These are phyloP conservation scores for Fusarium sp. DNA, from an alignment of 2,329 filamentous ascomycete species.

Conservation along the genomic window DNA sequence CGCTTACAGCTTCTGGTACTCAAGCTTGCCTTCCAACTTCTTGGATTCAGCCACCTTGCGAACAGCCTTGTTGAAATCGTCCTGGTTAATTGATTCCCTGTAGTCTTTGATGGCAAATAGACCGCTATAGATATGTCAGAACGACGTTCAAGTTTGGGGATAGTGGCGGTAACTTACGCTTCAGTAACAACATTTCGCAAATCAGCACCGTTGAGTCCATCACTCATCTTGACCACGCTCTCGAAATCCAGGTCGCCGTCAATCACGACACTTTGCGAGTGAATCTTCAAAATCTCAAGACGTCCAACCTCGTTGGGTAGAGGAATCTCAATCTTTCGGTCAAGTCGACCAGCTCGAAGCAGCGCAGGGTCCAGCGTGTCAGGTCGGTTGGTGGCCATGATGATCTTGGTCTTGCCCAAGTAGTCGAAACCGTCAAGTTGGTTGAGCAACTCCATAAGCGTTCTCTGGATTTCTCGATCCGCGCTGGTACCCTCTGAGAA, in stretches of 20 bases:
- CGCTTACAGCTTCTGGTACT: slow-evolving; percentile 92
- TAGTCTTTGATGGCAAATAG: slow-evolving; percentile 99
- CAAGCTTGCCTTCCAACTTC: slow-evolving; percentile 98
- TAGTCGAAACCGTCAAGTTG: slow-evolving; percentile 99
- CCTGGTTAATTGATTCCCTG: slow-evolving; percentile 93
- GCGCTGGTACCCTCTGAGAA: slow-evolving; percentile 98
- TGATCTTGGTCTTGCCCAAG: slow-evolving; percentile 99
- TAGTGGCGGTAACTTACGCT: slow-evolving; percentile 76
- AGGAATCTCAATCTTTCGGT: slow-evolving; percentile 98
- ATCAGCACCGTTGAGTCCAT: slow-evolving; percentile 97
- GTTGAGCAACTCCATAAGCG: slow-evolving; percentile 98
- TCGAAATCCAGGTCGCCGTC: slow-evolving; percentile 99
- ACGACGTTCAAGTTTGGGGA: slow-evolving; percentile 1
- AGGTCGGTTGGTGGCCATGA: slow-evolving; percentile 98
- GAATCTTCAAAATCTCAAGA: slow-evolving; percentile 98
- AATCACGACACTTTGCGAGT: slow-evolving; percentile 84
- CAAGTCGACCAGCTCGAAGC: slow-evolving; percentile 90
- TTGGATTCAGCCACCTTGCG: slow-evolving; percentile 97
- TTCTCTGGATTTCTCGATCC: slow-evolving; percentile 97
- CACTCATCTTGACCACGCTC: slow-evolving; percentile 99
- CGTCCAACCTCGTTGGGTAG: slow-evolving; percentile 96
- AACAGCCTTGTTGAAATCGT: slow-evolving; percentile 99
- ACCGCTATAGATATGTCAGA: slow-evolving; percentile 68
- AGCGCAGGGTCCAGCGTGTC: slow-evolving; percentile 95
- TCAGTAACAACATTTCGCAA: slow-evolving; percentile 97